Conservation (phyloP, 306 rosid species). For the Corylus americana region DNA sequence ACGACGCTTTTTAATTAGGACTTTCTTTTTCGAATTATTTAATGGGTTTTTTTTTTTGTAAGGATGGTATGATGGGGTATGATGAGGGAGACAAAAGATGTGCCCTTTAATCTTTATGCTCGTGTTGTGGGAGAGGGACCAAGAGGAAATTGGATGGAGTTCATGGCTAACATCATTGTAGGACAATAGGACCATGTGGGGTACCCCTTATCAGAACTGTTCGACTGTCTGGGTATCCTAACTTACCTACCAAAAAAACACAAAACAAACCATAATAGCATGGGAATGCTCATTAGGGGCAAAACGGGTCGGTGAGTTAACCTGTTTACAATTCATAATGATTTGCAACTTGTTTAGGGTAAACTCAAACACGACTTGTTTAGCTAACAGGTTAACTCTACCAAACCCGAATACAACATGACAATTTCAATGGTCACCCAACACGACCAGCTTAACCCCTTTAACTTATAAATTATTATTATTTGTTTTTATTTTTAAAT, state of each 20-base stretch:
- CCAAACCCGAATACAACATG: no score
- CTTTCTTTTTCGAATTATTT: neutral
- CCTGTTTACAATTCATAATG: no score
- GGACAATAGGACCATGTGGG: neutral
- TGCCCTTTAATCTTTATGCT: neutral
- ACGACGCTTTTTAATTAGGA: neutral
- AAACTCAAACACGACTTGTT: no score
- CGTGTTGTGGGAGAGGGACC: constrained; percentile 6
- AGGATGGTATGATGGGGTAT: constrained; percentile 19
- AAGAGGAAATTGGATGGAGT: neutral
- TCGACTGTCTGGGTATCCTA: neutral
- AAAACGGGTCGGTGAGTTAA: no score
- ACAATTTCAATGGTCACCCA: no score
- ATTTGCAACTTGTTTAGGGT: no score
- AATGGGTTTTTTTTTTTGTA: neutral
- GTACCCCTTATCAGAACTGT: neutral
- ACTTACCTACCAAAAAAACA: neutral
- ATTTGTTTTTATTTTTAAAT: no score
- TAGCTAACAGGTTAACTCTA: no score
- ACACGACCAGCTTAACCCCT: no score
- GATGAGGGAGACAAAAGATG: constrained; percentile 31
- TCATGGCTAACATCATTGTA: constrained; percentile 32
- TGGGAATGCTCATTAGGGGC: neutral
- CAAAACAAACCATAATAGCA: neutral
- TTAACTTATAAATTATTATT: no score